These are phyloP conservation scores for Butyriboletus appendiculatus DNA, from an alignment of 1,284 basidiomycete genomes.

Conservation along the genomic window DNA sequence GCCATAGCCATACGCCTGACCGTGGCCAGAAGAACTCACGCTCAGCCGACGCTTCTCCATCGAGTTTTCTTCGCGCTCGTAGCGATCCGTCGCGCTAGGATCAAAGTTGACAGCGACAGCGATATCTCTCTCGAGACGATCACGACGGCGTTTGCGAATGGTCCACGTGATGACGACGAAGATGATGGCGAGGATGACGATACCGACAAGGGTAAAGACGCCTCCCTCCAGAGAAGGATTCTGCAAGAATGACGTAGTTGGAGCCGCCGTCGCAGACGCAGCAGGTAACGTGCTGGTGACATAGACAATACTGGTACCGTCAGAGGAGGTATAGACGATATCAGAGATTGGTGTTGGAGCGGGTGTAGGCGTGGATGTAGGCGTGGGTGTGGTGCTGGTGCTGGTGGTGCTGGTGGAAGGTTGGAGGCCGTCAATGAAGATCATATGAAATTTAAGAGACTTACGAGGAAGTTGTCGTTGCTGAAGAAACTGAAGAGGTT, in stretches of 20 bases:
- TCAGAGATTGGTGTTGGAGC: conserved; percentile 2
- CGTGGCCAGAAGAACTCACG: conserved; percentile 37
- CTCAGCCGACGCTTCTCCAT: conserved; percentile 41
- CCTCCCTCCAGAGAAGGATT: conserved; percentile 61
- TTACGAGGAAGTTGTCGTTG: conserved; percentile 19
- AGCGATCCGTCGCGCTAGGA: conserved; percentile 39
- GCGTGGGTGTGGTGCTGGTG: conserved; percentile 2
- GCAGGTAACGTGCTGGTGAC: conserved; percentile 25
- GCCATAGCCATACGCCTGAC: conserved; percentile 20
- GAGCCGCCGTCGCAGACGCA: conserved; percentile 21
- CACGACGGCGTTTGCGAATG: conserved; percentile 50
- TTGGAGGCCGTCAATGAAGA: conserved; percentile 8
- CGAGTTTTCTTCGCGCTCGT: conserved; percentile 29
- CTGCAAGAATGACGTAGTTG: conserved; percentile 50
- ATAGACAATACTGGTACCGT: conserved; percentile 28
- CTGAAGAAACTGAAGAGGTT: conserved; percentile 9
- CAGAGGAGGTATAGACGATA: conserved; percentile 20
- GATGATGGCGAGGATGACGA: conserved; percentile 51
- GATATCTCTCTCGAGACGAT: conserved; percentile 40
- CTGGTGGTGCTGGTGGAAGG: not conserved
- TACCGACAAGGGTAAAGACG: conserved; percentile 55
- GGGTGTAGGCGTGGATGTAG: conserved; percentile 2
- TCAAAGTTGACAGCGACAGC: conserved; percentile 58
- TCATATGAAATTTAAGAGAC: conserved; percentile 1
- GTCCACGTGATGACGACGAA: conserved; percentile 46